These are phyloP conservation scores for Boletus rufocinnamomeus DNA, from an alignment of 768 basidiomycete genomes.

Conservation along the genomic window DNA sequence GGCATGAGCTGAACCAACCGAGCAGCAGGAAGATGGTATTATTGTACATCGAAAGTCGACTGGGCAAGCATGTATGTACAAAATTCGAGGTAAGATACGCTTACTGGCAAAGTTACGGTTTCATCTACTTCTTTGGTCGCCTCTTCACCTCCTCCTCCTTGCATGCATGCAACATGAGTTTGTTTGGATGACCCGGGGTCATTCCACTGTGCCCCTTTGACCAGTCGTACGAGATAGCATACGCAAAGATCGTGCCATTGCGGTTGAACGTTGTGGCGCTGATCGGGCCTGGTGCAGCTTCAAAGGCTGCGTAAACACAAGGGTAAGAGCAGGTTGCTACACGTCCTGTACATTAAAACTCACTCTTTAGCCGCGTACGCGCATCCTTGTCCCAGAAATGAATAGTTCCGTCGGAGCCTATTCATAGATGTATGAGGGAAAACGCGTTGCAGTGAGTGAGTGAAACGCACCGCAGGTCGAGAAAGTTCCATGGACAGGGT, in stretches of 20 bases:
- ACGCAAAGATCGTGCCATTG: conserved; percentile 86
- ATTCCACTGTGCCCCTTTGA: conserved; percentile 88
- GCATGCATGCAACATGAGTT: conserved; percentile 81
- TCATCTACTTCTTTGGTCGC: conserved; percentile 40
- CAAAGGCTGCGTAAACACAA: conserved; percentile 56
- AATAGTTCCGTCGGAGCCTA: conserved; percentile 82
- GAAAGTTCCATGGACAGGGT: conserved; percentile 83
- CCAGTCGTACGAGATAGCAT: conserved; percentile 93
- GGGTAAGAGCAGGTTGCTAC: conserved; percentile 2
- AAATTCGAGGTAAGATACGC: conserved; percentile 6
- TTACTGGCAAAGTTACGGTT: not conserved
- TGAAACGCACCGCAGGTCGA: conserved; percentile 65
- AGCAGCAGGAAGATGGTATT: conserved; percentile 13
- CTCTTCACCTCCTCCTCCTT: conserved; percentile 88
- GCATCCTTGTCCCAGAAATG: conserved; percentile 97
- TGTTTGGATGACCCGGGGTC: conserved; percentile 68
- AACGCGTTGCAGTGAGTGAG: conserved; percentile 26
- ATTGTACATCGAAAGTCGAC: conserved; percentile 17
- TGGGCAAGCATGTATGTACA: conserved; percentile 5
- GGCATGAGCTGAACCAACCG: not conserved
- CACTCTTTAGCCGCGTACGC: conserved; percentile 89
- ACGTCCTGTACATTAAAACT: not conserved
- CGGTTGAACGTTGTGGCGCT: conserved; percentile 83
- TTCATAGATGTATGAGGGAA: conserved; percentile 9
- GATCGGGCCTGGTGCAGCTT: conserved; percentile 73